Conservation (phyloP, 176 grass and related monocot genomes). For the Cenchrus americanus region DNA sequence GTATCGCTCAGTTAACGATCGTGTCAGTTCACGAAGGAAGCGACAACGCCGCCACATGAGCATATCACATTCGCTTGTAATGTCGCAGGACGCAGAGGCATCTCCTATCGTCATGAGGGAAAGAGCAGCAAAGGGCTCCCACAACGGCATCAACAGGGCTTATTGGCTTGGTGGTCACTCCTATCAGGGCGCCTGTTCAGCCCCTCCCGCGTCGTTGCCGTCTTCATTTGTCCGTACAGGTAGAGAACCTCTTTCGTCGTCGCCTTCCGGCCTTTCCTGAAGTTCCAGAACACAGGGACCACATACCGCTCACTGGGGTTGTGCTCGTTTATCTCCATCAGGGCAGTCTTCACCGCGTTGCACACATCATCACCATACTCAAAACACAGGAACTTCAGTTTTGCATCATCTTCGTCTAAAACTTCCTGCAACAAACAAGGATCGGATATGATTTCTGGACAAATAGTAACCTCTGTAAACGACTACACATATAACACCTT, state of each 20-base stretch:
- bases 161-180: background rate
- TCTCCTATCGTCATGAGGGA: background rate
- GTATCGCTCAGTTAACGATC: no score
- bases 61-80: background rate
- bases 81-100: background rate
- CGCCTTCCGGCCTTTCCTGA: conserved; percentile 2
- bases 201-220: conserved; percentile 28
- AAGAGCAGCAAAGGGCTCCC: no score
- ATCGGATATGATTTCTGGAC: conserved; percentile 1
- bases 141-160: background rate
- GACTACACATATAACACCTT: background rate
- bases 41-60: no score
- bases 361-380: background rate
- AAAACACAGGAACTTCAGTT: background rate
- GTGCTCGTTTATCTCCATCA: conserved; percentile 25
- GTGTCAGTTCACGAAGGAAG: no score
- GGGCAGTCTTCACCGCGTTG: background rate
- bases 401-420: conserved; percentile 35
- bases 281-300: conserved; percentile 29
- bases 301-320: background rate
- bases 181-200: background rate
- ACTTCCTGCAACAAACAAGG: conserved; percentile 20
- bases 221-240: background rate
- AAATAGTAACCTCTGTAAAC: background rate
- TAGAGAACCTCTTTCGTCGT: background rate